Evolutionary conservation across 176 grass and related monocot species (phyloP).

Genomic region (Lolium perenne): DNA sequence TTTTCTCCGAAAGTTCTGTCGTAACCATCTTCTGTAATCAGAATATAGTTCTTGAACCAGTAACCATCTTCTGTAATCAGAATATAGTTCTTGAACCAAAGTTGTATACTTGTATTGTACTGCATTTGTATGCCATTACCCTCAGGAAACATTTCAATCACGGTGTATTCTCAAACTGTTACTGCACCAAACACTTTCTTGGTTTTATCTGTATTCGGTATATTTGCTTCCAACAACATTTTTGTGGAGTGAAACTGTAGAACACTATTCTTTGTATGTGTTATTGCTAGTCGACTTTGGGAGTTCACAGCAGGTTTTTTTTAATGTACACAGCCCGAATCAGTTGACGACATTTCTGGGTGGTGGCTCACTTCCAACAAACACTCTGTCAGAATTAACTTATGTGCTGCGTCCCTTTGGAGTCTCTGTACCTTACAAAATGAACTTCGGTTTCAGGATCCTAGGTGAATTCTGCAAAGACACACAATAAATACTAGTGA

Average conservation of each 20-base stretch:
- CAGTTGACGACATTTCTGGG: background rate
- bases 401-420: background rate
- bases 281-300: background rate
- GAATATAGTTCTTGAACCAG: too few relatives aligned
- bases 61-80: background rate
- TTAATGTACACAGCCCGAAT: background rate
- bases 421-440: background rate
- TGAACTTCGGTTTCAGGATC: background rate
- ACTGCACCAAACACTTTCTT: background rate
- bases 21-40: too few relatives aligned
- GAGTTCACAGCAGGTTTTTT: background rate
- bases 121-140: background rate
- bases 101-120: background rate
- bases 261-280: background rate
- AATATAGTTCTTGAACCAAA: background rate
- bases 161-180: background rate
- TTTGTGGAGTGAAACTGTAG: background rate
- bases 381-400: background rate
- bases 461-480: background rate
- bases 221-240: background rate
- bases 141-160: background rate
- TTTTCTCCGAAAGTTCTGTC: too few relatives aligned
- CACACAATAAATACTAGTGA: background rate
- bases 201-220: background rate
- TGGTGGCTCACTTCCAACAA: background rate